Conservation (phyloP, 257 asterid genomes). For the Echites panduratus region DNA sequence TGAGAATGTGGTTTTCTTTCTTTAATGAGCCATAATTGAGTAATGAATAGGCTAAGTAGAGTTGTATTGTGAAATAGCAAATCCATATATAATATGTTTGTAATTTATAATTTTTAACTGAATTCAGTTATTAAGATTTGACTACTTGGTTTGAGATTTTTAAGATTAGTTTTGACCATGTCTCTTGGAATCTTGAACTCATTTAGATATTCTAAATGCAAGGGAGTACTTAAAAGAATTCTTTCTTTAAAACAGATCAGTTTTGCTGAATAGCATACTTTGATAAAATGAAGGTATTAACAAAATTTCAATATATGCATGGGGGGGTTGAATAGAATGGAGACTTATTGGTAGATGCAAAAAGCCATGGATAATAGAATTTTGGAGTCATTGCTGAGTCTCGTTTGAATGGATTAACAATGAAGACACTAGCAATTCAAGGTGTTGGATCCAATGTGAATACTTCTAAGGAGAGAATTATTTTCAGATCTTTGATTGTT, state of each 20-base stretch:
- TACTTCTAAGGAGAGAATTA: not conserved
- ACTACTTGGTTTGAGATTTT: not conserved
- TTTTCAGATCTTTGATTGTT: not conserved
- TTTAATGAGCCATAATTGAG: too few relatives aligned
- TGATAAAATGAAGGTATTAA: not conserved
- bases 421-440: not conserved
- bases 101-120: too few relatives aligned
- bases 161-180: not conserved
- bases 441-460: not conserved
- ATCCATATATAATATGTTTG: too few relatives aligned
- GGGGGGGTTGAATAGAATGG: not conserved
- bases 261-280: not conserved
- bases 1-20: too few relatives aligned
- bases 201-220: not conserved
- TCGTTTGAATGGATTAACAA: not conserved
- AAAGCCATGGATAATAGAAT: not conserved
- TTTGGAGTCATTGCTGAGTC: not conserved
- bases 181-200: not conserved
- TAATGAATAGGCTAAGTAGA: too few relatives aligned
- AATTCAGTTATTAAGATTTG: not conserved
- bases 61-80: too few relatives aligned
- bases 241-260: not conserved
- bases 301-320: not conserved
- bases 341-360: not conserved
- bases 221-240: not conserved